Evolutionary conservation across 352 stramenopile species (phyloP), one percentile per base, ranked within the genome.

Genomic region (Ophiocytium majus): DNA sequence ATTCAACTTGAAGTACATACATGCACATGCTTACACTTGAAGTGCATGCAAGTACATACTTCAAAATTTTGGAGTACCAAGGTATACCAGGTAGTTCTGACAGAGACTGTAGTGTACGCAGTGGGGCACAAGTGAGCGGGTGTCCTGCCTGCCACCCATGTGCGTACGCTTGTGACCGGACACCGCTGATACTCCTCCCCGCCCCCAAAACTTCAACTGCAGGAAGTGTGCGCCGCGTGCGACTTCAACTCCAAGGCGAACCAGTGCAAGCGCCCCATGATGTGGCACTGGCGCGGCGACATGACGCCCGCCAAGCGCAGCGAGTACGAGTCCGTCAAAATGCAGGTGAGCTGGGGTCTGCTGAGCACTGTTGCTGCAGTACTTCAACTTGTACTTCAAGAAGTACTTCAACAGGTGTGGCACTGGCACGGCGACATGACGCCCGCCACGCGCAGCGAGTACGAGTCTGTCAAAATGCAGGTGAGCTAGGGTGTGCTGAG

Each of bases 321-420:
- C 17, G 97, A 99, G 88, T 99, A 98, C 87, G 93, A 98, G 80
- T 92, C 93, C 14, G 97, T 98, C 63, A 98, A 96, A 86, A 96
- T 94, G 31, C 97, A 99, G 91, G 86, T 99, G 34, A 91, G 93
- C 82, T n/a, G n/a, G n/a, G n/a, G n/a, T n/a, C n/a, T n/a, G n/a
- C n/a, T n/a, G n/a, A n/a, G n/a, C n/a, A n/a, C n/a, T n/a, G n/a
- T n/a, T n/a, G n/a, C n/a, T n/a, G n/a, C n/a, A n/a, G n/a, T n/a
- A n/a, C n/a, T n/a, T n/a, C n/a, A n/a, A n/a, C n/a, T n/a, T n/a
- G n/a, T n/a, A n/a, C n/a, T n/a, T n/a, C n/a, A n/a, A n/a, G n/a
- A n/a, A n/a, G n/a, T n/a, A n/a, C n/a, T n/a, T n/a, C n/a, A 93
- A 50, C 98, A 99, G 95, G 93, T 98, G 32, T 99, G 97, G 97